Evolutionary conservation across 106 monocot genomes (phyloP), one percentile per base, ranked within the genome.

Genomic region (Dioscorea dumetorum): DNA sequence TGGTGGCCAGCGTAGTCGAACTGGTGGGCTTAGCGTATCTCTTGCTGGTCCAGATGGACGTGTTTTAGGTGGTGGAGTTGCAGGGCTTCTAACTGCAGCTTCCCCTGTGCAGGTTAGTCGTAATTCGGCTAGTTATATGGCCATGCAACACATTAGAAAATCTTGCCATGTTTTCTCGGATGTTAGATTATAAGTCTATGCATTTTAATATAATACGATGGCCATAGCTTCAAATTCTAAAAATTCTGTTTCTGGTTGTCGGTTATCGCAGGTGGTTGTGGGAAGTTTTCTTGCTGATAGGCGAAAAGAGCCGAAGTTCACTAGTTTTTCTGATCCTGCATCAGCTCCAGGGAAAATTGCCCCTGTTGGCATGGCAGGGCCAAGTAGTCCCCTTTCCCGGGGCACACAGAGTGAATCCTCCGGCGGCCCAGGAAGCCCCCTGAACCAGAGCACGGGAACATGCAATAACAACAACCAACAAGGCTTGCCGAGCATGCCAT

Each of bases 21-120:
- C 86, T 2, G 97, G 97, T 60, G 97, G 97, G 18, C 70, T 97
- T 49, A 97, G 97, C 71, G 80, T 97, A 22, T 91, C 97, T 0
- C 80, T 97, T 68, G 91, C 92, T n/a, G 88, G 89, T 34, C 84
- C 92, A 16, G 97, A 97, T 76, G 97, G 97, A 12, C 88, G 97
- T 18, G 86, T 97, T 54, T 74, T 97, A 56, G 97, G 97, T 52
- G 97, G 97, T 31, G 89, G 91, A 71, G 92, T 97, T 11, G 97
- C 91, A 41, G 97, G 97, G 20, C 73, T 83, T 70, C 66, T 97
- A 49, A 97, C 88, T 21, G 97, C 97, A 69, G 97, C 97, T 63
- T 92, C 97, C 7, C 97, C 97, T 15, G 81, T 97, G 1, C 97
- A 97, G 89, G 97, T 97, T 50, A 41, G 41, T 41, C 41, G 3